These are phyloP conservation scores for Helichrysum umbraculigerum DNA, from an alignment of 129 eudicot genomes.

Conservation along the genomic window DNA sequence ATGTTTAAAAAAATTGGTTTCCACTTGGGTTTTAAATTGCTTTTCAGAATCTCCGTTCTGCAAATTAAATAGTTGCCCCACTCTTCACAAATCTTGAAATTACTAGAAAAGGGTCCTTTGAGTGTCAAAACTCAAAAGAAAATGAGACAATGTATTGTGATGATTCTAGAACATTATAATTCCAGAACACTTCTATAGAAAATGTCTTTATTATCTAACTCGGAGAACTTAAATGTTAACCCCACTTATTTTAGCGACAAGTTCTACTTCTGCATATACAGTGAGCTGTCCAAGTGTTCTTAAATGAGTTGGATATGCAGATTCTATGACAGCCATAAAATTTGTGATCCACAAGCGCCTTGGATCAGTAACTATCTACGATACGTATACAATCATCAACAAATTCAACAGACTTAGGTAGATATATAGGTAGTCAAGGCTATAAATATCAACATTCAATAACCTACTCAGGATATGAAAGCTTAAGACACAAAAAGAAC, in stretches of 20 bases:
- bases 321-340: constrained; percentile 50
- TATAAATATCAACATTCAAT: background rate
- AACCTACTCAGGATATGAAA: too few species aligned
- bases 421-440: too few species aligned
- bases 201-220: constrained; percentile 78
- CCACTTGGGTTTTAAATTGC: constrained; percentile 75
- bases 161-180: background rate
- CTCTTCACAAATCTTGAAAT: constrained; percentile 60
- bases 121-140: too few species aligned
- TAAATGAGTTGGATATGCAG: constrained; percentile 23
- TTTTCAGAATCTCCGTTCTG: constrained; percentile 82
- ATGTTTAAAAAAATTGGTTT: constrained; percentile 59
- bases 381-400: constrained; percentile 24
- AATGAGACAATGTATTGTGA: too few species aligned
- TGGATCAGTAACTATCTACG: constrained; percentile 72
- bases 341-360: constrained; percentile 58
- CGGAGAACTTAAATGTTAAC: constrained; percentile 51
- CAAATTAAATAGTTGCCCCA: constrained; percentile 68
- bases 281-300: constrained; percentile 66
- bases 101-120: constrained; percentile 7
- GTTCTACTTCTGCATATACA: constrained; percentile 48
- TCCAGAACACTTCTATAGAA: constrained; percentile 70
- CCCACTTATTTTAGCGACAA: too few species aligned
- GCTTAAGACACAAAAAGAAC: background rate
- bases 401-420: constrained; percentile 6